Conservation (phyloP, 495 filamentous ascomycete species). For the Choiromyces venosus region DNA sequence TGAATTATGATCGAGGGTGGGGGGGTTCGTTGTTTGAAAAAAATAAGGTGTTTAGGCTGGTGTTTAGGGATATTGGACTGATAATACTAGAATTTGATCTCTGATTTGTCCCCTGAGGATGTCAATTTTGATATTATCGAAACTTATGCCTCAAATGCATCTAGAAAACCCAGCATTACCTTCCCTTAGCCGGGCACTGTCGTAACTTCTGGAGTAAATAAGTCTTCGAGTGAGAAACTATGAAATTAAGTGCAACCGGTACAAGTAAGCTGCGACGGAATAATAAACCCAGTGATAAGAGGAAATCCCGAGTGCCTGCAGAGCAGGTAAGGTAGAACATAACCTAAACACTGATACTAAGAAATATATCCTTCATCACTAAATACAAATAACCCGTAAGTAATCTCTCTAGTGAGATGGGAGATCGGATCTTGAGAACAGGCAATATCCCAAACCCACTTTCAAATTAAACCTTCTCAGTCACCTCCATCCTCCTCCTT, state of each 20-base stretch:
- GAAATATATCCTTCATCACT: neutral
- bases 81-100: neutral
- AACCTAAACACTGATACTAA: neutral
- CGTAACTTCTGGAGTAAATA: neutral
- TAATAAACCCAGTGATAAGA: neutral
- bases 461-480: neutral
- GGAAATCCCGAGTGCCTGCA: neutral
- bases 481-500: neutral
- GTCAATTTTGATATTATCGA: neutral
- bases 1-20: neutral
- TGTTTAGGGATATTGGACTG: neutral
- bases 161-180: neutral
- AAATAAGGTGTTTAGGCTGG: neutral
- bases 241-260: neutral
- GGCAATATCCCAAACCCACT: neutral
- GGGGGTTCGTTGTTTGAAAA: neutral
- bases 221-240: neutral
- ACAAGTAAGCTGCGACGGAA: neutral
- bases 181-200: neutral
- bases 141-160: neutral
- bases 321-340: neutral
- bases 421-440: neutral
- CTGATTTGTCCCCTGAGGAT: neutral
- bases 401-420: neutral
- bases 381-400: neutral